phyloP scores from a whole-genome alignment of 2,329 filamentous ascomycete genomes.

The Penicillium polonicum region DNA sequence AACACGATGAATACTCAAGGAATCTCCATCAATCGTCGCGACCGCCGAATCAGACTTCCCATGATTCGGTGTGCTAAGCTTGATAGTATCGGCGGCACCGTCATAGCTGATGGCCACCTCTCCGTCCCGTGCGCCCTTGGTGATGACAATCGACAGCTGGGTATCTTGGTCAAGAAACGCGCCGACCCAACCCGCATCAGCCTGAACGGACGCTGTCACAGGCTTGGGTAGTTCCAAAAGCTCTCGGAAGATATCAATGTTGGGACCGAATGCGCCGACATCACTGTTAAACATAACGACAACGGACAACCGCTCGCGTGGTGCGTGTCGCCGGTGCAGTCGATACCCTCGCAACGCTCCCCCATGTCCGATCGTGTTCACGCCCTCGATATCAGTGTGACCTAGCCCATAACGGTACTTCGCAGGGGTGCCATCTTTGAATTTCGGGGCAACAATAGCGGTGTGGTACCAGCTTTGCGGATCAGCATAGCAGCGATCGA shows the following conservation, averaged over 20 bases:
- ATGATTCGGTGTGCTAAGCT: constrained; percentile 9
- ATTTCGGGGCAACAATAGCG: constrained; percentile 30
- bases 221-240: constrained; percentile 27
- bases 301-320: constrained; percentile 38
- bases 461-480: constrained; percentile 36
- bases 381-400: constrained; percentile 26
- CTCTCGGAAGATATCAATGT: constrained; percentile 33
- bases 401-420: constrained; percentile 42
- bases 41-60: constrained; percentile 25
- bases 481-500: constrained; percentile 36
- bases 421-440: constrained; percentile 37
- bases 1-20: constrained; percentile 27
- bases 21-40: constrained; percentile 33
- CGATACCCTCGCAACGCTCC: constrained; percentile 47
- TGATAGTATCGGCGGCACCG: constrained; percentile 25
- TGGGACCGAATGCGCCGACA: constrained; percentile 26
- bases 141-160: constrained; percentile 33
- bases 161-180: constrained; percentile 42
- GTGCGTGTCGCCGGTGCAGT: constrained; percentile 37
- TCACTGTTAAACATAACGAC: constrained; percentile 46
- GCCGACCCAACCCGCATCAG: constrained; percentile 34
- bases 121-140: constrained; percentile 24
- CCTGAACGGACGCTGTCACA: background rate
- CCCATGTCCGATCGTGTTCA: constrained; percentile 39
- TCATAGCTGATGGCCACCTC: constrained; percentile 35